phyloP scores from a whole-genome alignment of 192 early-diverging fungal species.

The Pilaira anomala region DNA sequence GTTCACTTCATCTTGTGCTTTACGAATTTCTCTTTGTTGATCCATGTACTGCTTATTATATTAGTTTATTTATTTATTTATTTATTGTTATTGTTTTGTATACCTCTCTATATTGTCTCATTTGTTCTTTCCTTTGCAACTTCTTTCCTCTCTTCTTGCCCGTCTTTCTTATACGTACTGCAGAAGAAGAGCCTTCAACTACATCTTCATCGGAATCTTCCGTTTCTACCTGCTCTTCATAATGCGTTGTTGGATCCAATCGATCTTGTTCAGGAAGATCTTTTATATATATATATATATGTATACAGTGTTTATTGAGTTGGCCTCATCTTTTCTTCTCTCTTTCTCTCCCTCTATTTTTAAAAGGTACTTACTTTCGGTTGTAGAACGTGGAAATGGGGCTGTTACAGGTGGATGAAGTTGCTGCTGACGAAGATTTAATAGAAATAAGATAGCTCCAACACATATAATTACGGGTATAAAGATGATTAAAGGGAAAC shows the following conservation, averaged over 20 bases:
- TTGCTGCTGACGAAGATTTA: conserved; percentile 5
- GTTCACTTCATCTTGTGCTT: conserved; percentile 16
- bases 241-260: neutral
- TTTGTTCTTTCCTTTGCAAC: conserved; percentile 25
- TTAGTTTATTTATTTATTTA: neutral
- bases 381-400: neutral
- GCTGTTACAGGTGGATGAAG: neutral
- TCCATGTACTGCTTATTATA: conserved; percentile 16
- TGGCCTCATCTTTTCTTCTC: neutral
- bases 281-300: neutral
- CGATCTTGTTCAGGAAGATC: neutral
- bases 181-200: conserved; percentile 22
- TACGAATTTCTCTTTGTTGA: conserved; percentile 18
- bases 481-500: conserved; percentile 16
- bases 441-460: neutral
- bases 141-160: conserved; percentile 27
- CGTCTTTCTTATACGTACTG: conserved; percentile 14
- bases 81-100: neutral
- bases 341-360: neutral
- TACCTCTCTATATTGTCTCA: conserved; percentile 31
- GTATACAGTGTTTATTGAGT: neutral
- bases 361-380: neutral
- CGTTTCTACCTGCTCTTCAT: neutral
- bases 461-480: conserved; percentile 20
- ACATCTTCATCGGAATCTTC: conserved; percentile 7